Evolutionary conservation across 2,329 filamentous ascomycete species (phyloP), one percentile per base, ranked within the genome.

Genomic region (Mariannaea elegans): DNA sequence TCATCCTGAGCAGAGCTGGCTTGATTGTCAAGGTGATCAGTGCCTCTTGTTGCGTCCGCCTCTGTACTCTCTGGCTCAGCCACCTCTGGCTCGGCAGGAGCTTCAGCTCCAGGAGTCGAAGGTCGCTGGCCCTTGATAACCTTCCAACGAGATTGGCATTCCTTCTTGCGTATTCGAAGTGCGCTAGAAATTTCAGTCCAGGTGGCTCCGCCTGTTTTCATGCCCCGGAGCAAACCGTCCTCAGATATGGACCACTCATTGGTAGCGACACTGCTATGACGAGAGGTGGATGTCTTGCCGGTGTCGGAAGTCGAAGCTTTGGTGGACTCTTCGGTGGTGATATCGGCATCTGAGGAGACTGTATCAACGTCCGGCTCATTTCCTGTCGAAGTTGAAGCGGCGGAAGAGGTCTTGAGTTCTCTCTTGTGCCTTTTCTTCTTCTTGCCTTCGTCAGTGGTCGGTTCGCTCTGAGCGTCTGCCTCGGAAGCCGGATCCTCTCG

Each of bases 171-270:
- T 7, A 65, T 68, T n/a, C 65, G 56, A 3, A 78, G 68, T 1
- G 67, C 65, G 2, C 42, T 45, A 3, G 67, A 62, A 23, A 78
- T 77, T 10, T 71, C 69, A 0, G 57, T 56, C 77, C 75, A 78
- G 2, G 70, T 64, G 7, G 69, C 55, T 1, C 44, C 56, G 12
- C 62, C 61, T 1, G 66, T 65, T 27, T 76, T 78, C 73, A 79
- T 75, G 34, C 70, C 68, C 2, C 69, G 57, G 7, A 79, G 71
- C 4, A 75, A 61, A 10, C 63, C 60, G 48, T 79, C 76, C 23
- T 79, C 72, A 0, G 77, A 78, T 8, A 73, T 48, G 9, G 73
- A 69, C 77, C 77, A 78, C 4, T 27, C 58, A 4, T 55, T 50
- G n/a, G 62, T 50, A 13, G 56, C 53, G 9, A 16, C 18, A 9